A percentile compares a stretch with the other conserved stretches of the same genome.
These are phyloP conservation scores for Chlorella sp. DNA, from an alignment of 139 green algal genomes.

Conservation along the genomic window DNA sequence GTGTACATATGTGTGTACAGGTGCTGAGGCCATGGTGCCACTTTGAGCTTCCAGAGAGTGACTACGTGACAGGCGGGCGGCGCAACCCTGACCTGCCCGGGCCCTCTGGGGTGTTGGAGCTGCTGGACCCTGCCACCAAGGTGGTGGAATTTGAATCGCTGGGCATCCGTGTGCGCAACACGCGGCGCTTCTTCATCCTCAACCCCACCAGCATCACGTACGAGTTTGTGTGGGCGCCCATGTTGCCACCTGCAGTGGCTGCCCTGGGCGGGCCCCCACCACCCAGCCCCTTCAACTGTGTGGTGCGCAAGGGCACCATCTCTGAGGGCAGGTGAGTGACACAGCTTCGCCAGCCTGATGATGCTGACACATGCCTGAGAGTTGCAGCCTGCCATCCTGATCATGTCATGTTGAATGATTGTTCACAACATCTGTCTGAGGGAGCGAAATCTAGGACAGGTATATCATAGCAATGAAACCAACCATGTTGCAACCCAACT, in stretches of 20 bases:
- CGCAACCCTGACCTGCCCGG: constrained; percentile 52
- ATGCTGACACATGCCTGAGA: no score
- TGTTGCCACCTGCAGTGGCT: not conserved
- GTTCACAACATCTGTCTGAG: no score
- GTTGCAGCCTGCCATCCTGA: no score
- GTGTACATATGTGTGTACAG: no score
- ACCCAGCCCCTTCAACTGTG: constrained; percentile 15
- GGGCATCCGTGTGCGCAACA: constrained; percentile 55
- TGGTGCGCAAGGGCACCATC: no score
- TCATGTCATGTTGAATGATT: no score
- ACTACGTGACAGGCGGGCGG: constrained; percentile 53
- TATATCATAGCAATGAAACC: no score
- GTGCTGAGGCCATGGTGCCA: constrained; percentile 74
- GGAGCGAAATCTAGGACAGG: no score
- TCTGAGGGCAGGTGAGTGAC: no score
- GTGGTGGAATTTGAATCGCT: constrained; percentile 68
- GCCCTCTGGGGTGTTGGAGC: constrained; percentile 41
- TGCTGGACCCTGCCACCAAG: constrained; percentile 55
- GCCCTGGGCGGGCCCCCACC: not conserved
- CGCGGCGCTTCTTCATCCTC: constrained; percentile 69
- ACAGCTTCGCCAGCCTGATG: no score
- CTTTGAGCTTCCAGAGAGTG: constrained; percentile 69
- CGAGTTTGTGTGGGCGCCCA: constrained; percentile 70
- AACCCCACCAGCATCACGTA: constrained; percentile 73
- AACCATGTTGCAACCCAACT: no score